phyloP scores from a whole-genome alignment of 2,329 filamentous ascomycete species.

The Alternaria ethzedia region DNA sequence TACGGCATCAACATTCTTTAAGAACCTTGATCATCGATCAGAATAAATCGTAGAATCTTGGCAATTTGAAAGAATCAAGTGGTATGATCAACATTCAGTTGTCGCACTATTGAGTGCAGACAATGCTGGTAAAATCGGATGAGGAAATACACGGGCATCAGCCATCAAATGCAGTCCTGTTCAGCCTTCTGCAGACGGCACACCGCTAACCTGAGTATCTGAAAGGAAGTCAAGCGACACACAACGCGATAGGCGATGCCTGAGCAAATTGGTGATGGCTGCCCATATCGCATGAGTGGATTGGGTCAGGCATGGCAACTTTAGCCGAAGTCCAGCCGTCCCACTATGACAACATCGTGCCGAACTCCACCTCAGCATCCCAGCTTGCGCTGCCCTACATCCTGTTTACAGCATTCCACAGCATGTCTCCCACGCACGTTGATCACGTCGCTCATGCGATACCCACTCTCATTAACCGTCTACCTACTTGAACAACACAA shows the following conservation, averaged over 20 bases:
- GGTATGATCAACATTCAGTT: not conserved
- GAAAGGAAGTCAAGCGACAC: not conserved
- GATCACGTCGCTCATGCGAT: not conserved
- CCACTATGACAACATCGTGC: conserved; percentile 36
- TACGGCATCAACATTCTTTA: not conserved
- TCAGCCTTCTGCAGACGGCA: not conserved
- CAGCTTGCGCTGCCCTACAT: conserved; percentile 10
- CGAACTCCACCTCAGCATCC: conserved; percentile 16
- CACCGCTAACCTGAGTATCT: not conserved
- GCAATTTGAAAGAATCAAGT: not conserved
- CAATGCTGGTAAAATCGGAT: not conserved
- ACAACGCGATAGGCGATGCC: not conserved
- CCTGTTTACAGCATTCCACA: conserved; percentile 14
- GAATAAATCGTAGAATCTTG: not conserved
- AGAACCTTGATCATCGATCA: not conserved
- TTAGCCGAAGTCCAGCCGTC: conserved; percentile 15
- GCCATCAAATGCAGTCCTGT: not conserved
- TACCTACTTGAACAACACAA: conserved; percentile 2
- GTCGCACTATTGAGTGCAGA: not conserved
- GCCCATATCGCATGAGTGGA: not conserved
- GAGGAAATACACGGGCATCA: not conserved
- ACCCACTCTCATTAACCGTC: not conserved
- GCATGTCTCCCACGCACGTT: conserved; percentile 7
- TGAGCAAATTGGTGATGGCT: not conserved
- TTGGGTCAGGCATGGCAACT: not conserved